Conservation (phyloP, 1,284 basidiomycete genomes). For the Pyrrhoderma noxium region DNA sequence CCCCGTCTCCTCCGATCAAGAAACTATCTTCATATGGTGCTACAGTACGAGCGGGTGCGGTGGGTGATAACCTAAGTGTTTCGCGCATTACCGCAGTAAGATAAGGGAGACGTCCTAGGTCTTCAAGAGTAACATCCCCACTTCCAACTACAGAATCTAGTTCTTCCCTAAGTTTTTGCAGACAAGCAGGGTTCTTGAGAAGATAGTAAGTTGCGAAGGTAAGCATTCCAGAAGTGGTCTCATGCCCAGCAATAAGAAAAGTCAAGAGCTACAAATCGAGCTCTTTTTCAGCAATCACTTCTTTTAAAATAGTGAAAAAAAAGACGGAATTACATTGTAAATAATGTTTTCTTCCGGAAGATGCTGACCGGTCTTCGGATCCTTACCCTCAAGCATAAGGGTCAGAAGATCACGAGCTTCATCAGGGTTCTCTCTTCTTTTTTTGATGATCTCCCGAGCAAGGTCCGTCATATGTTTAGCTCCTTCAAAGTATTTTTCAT, state of each 20-base stretch:
- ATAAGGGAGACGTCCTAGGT: conserved; percentile 39
- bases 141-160: conserved; percentile 38
- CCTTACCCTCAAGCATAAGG: conserved; percentile 40
- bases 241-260: conserved; percentile 49
- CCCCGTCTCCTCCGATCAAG: conserved; percentile 28
- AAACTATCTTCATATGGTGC: conserved; percentile 32
- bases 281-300: too few species aligned
- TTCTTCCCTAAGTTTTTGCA: conserved; percentile 39
- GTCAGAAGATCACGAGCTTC: conserved; percentile 40
- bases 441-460: conserved; percentile 32
- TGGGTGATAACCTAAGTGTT: conserved; percentile 38
- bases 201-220: conserved; percentile 38
- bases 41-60: conserved; percentile 33
- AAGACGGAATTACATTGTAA: conserved; percentile 31
- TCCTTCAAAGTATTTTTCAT: conserved; percentile 36
- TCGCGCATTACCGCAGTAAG: conserved; percentile 41
- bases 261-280: conserved; percentile 39
- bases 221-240: conserved; percentile 40
- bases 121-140: conserved; percentile 30
- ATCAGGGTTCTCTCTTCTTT: conserved; percentile 29
- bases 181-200: conserved; percentile 36
- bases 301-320: neutral
- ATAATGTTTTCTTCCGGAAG: conserved; percentile 39
- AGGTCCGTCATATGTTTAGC: conserved; percentile 35
- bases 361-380: conserved; percentile 39